phyloP scores from a whole-genome alignment of 2,329 filamentous ascomycete species.

The Aspergillus proliferans region DNA sequence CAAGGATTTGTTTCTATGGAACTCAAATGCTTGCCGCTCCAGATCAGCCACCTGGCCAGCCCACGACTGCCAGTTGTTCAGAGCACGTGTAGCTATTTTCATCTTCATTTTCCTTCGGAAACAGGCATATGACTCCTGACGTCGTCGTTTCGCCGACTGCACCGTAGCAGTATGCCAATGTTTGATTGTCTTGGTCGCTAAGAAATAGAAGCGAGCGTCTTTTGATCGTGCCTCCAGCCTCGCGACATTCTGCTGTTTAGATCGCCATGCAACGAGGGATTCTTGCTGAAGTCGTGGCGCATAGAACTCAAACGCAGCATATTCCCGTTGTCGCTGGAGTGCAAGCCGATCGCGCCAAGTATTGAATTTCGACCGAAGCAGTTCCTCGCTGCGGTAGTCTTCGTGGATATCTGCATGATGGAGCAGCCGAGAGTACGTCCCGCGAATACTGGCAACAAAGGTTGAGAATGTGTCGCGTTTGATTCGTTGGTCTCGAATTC shows the following conservation, averaged over 20 bases:
- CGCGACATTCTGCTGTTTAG: constrained; percentile 35
- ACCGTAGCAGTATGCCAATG: constrained; percentile 47
- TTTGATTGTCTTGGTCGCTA: constrained; percentile 45
- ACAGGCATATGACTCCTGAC: constrained; percentile 51
- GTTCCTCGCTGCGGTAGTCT: constrained; percentile 25
- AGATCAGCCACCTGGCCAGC: constrained; percentile 27
- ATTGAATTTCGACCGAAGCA: constrained; percentile 29
- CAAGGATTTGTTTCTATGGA: constrained; percentile 30
- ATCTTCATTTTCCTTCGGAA: constrained; percentile 50
- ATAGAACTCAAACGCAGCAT: constrained; percentile 39
- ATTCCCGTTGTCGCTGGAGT: constrained; percentile 36
- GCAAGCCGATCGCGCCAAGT: constrained; percentile 34
- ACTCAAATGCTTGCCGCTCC: constrained; percentile 34
- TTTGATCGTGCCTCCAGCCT: constrained; percentile 48
- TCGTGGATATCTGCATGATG: constrained; percentile 32
- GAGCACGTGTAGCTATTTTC: constrained; percentile 42
- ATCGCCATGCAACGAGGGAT: constrained; percentile 34
- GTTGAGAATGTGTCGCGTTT: constrained; percentile 33
- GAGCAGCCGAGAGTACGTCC: constrained; percentile 31
- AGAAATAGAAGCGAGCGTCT: constrained; percentile 53
- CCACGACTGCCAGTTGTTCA: constrained; percentile 35
- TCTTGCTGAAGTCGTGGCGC: constrained; percentile 37
- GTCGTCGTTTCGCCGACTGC: constrained; percentile 46
- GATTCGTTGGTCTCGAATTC: constrained; percentile 35
- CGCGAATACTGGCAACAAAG: constrained; percentile 35